Base-by-base conservation (phyloP, 2,329 filamentous ascomycete genomes). In the Berkeleyomyces rouxiae region DNA sequence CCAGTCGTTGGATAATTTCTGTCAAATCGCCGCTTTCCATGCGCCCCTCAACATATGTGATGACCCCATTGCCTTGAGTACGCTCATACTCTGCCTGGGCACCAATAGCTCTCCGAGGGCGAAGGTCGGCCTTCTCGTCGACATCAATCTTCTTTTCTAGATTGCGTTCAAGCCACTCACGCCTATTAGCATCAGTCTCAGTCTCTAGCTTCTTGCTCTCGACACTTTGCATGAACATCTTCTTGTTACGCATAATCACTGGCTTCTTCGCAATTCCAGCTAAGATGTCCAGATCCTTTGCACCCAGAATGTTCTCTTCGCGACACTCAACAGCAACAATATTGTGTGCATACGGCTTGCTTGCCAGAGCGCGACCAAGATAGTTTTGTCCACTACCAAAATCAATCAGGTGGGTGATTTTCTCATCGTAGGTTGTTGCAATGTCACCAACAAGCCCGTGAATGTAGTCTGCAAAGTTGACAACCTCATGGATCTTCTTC, bases 311-410 rank as follows among this genome's bases (percentile, higher is more conserved):
- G 69, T 96, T 96, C 68, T 87, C 83, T 69, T 88, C 85, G 66
- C 85, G 84, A 64, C 90, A 88, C 73, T 99, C 93, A 42, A 99
- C 90, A 1, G 92, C 93, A 62, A 97, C 84, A 51, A 97, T 87
- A 67, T 90, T 83, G 68, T 85, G 84, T 69, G 91, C 88, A 74
- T 95, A 96, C 0, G 91, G 90, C 61, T 85, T 79, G 66, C 86
- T 90, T 11, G 92, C 92, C 64, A 99, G 77, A 0, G 89, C 87
- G 55, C 93, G 82, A 0, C 93, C 92, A 3, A 99, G 83, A 70
- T 99, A 99, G 70, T 96, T 97, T 72, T 97, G 92, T 0, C 93
- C 93, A 61, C 90, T 96, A 37, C 93, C 93, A 72, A 97, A 96
- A 74, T 99, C 93, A 58, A 97, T 86, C 64, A 96, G 84, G 74